Evolutionary conservation across 768 basidiomycete species (phyloP).

Genomic region (Psilocybe sp.): DNA sequence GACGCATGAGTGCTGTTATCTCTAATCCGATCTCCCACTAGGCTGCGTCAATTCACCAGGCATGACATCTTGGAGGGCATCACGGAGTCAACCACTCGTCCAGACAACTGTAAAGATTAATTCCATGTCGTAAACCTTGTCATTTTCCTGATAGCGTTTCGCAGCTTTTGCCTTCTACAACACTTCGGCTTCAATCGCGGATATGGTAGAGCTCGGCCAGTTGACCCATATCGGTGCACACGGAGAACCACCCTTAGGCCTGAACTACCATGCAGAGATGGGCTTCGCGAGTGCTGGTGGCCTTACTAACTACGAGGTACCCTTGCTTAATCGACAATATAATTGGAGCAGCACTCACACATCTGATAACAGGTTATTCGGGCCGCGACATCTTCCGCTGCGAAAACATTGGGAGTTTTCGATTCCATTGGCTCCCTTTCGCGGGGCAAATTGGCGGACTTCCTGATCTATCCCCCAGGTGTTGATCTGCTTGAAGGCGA

Average conservation of each 20-base stretch:
- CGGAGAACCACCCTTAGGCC: conserved; percentile 67
- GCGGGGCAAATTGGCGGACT: conserved; percentile 68
- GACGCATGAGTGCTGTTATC: neutral
- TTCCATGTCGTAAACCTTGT: neutral
- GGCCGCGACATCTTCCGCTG: conserved; percentile 67
- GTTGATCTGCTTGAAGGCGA: conserved; percentile 55
- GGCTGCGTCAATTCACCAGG: conserved; percentile 59
- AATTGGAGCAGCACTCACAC: neutral
- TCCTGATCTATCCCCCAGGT: conserved; percentile 61
- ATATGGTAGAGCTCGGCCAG: conserved; percentile 65
- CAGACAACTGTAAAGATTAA: conserved; percentile 46
- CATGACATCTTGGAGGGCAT: conserved; percentile 63
- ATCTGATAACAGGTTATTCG: conserved; percentile 47
- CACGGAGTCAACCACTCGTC: conserved; percentile 60
- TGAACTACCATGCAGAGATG: conserved; percentile 81
- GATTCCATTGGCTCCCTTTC: conserved; percentile 61
- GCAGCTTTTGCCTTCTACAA: conserved; percentile 67
- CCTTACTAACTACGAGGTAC: conserved; percentile 67
- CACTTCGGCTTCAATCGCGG: conserved; percentile 62
- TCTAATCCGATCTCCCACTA: conserved; percentile 19
- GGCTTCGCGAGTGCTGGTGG: conserved; percentile 62
- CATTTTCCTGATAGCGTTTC: neutral
- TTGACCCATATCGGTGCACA: conserved; percentile 70
- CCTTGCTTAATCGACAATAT: neutral
- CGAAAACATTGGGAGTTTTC: conserved; percentile 61